Conservation (phyloP, 2,329 filamentous ascomycete genomes). For the Arthrobotrys musiformis region DNA sequence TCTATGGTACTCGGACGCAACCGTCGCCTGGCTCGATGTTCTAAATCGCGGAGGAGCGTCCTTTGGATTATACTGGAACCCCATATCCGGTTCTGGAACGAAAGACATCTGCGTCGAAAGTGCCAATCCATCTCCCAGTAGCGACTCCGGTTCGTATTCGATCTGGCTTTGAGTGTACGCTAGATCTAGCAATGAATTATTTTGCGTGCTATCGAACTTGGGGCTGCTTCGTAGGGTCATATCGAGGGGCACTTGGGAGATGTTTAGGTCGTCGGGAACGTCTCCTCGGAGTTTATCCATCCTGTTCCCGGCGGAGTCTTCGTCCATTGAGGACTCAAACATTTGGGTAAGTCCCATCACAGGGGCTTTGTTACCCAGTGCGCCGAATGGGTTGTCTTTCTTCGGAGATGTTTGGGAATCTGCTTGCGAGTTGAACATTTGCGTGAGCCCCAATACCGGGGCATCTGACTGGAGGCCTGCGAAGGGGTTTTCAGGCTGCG, state of each 20-base stretch:
- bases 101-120: conserved; percentile 47
- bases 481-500: conserved; percentile 23
- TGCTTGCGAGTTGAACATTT: conserved; percentile 56
- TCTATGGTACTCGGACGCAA: conserved; percentile 21
- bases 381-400: conserved; percentile 21
- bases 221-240: not conserved
- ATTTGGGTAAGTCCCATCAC: conserved; percentile 54
- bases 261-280: conserved; percentile 40
- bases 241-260: conserved; percentile 47
- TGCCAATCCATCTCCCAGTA: conserved; percentile 15
- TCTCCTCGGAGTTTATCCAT: conserved; percentile 49
- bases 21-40: conserved; percentile 58
- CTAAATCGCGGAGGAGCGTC: conserved; percentile 44
- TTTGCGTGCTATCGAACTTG: not conserved
- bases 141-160: conserved; percentile 49
- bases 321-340: conserved; percentile 55
- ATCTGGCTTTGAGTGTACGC: conserved; percentile 54
- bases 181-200: conserved; percentile 46
- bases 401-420: conserved; percentile 20
- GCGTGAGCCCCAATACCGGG: conserved; percentile 42
- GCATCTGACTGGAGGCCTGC: conserved; percentile 22
- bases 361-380: conserved; percentile 21
- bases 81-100: conserved; percentile 54
- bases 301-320: conserved; percentile 9
- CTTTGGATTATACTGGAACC: conserved; percentile 47